phyloP scores from a whole-genome alignment of 176 grass and related monocot species.

The Musa acuminata region DNA sequence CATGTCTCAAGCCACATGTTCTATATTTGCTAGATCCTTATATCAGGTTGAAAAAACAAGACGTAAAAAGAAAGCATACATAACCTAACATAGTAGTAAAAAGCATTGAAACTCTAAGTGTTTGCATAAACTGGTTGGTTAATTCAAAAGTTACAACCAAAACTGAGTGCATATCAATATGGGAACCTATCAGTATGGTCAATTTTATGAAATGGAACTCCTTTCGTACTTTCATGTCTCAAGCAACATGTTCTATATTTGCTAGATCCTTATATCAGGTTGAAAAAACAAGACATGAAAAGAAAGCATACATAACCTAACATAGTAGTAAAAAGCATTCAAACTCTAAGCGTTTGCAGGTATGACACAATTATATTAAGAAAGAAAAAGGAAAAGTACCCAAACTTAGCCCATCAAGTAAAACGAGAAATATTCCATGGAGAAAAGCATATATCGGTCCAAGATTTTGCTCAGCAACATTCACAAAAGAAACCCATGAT shows the following conservation, averaged over 20 bases:
- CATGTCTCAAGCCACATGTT: background rate
- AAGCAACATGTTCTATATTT: background rate
- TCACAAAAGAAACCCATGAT: conserved; percentile 86
- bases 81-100: background rate
- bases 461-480: conserved; percentile 52
- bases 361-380: background rate
- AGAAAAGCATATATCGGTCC: conserved; percentile 55
- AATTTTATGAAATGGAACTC: too few relatives aligned
- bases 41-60: background rate
- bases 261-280: background rate
- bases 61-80: background rate
- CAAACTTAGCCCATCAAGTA: conserved; percentile 87
- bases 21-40: background rate
- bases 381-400: conserved; percentile 23
- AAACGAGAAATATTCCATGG: conserved; percentile 79
- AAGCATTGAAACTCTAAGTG: background rate
- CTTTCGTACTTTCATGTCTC: background rate
- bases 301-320: background rate
- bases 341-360: background rate
- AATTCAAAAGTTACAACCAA: too few relatives aligned
- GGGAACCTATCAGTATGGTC: too few relatives aligned
- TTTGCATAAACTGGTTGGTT: background rate
- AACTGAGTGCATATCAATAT: too few relatives aligned
- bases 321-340: background rate
- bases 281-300: background rate